Evolutionary conservation across 345 rosid species (phyloP), one percentile per base, ranked within the genome.

Genomic region (Eucalyptus tenuipes): DNA sequence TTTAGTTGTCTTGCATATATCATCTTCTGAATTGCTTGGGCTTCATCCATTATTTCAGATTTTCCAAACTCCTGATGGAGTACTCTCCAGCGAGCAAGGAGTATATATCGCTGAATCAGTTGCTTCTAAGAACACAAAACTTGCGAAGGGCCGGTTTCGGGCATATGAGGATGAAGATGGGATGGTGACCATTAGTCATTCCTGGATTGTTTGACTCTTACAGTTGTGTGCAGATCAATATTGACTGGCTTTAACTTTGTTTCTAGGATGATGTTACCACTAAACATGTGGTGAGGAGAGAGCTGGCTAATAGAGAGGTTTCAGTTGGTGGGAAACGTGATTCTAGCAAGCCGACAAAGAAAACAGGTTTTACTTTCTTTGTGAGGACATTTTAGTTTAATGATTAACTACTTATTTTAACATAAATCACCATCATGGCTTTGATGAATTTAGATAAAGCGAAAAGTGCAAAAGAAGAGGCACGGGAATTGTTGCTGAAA

Each of bases 391-490:
- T 17, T 16, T 10, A 48, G 37, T 57, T 71, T 87, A 29, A 31
- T 85, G 22, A 49, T 49, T 86, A 86, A 80, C 89, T 81, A 42
- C 71, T 88, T 86, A 18, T 87, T 55, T 88, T 84, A 48, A 75
- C 80, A 49, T 27, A 55, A 82, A 27, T 87, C 45, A 89, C n/a
- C 29, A 10, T 22, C n/a, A 86, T 31, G 49, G 37, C 64, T 68
- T 92, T 86, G 49, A 52, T 90, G 88, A 87, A 45, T 87, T 37
- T 89, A 98, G 99, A 97, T 88, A 98, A 98, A 90, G 98, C 93
- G 87, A 98, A 94, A 94, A 96, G 97, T 12, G 95, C 98, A 85
- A 98, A 98, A 91, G 99, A 96, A 92, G 99, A 97, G 92, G 99
- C 98, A 79, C 97, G 98, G 16, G 98, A 97, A 88, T 88, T 95